Percentiles rank a stretch among this genome's conserved stretches.
phyloP scores from a whole-genome alignment of 2,329 filamentous ascomycete species.

The Teratosphaeria pseudoeucalypti region DNA sequence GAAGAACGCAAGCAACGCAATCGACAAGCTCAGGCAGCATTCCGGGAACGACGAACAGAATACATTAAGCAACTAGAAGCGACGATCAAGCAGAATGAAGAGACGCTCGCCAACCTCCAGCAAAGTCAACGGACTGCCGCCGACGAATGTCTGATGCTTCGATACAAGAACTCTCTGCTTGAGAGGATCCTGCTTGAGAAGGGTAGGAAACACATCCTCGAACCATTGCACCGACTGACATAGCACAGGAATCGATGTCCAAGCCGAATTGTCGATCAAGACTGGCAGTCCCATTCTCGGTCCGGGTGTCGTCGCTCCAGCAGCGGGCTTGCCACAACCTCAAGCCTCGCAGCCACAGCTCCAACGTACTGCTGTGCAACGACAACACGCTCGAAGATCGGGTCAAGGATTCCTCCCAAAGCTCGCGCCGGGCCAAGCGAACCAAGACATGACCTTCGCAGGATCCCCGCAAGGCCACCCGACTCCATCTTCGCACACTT shows the following conservation, averaged over 20 bases:
- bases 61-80: conserved; percentile 99
- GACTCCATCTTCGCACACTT: conserved; percentile 69
- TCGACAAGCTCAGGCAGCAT: conserved; percentile 91
- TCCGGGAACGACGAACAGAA: conserved; percentile 90
- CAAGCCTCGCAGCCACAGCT: conserved; percentile 43
- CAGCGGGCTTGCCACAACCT: conserved; percentile 53
- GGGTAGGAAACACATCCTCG: conserved; percentile 42
- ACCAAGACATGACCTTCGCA: conserved; percentile 33
- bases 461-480: conserved; percentile 67
- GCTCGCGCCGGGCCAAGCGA: conserved; percentile 30
- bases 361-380: conserved; percentile 70
- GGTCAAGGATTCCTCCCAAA: conserved; percentile 24
- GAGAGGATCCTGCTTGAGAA: conserved; percentile 95
- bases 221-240: not conserved
- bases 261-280: conserved; percentile 88
- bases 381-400: conserved; percentile 43
- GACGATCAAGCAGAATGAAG: conserved; percentile 94
- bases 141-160: conserved; percentile 94
- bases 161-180: conserved; percentile 94
- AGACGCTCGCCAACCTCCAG: conserved; percentile 83
- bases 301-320: conserved; percentile 46
- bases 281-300: conserved; percentile 74
- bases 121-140: conserved; percentile 88
- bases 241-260: conserved; percentile 77
- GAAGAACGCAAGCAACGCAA: conserved; percentile 98